Conservation (phyloP, 352 stramenopile genomes). For the Pythium plurisporium region DNA sequence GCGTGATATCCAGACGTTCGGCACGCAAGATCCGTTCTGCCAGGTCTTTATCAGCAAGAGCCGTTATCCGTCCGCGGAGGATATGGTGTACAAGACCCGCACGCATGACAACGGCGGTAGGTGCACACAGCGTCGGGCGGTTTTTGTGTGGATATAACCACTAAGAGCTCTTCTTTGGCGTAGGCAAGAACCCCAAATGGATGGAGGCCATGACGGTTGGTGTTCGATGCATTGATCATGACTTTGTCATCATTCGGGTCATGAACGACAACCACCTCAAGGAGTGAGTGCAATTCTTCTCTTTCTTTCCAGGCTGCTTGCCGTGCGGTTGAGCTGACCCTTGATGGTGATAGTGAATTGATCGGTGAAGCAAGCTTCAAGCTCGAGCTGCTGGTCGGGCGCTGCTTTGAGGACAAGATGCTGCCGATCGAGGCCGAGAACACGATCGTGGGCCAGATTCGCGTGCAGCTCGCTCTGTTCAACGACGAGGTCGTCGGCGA, state of each 20-base stretch:
- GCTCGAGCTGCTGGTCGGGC: constrained; percentile 60
- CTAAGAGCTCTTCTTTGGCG: neutral
- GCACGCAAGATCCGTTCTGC: constrained; percentile 70
- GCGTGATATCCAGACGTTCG: constrained; percentile 70
- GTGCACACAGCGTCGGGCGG: neutral
- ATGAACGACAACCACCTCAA: constrained; percentile 81
- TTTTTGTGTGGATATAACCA: neutral
- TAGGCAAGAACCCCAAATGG: constrained; percentile 74
- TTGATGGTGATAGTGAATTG: constrained; percentile 36
- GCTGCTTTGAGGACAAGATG: constrained; percentile 68
- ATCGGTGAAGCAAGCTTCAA: constrained; percentile 69
- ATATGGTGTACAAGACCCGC: constrained; percentile 66
- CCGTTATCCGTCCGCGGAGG: constrained; percentile 30
- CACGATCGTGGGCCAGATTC: constrained; percentile 72
- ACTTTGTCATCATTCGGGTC: constrained; percentile 71
- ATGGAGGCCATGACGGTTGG: constrained; percentile 57
- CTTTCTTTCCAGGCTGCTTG: too few relatives aligned
- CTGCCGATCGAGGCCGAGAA: constrained; percentile 66
- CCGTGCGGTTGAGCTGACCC: too few relatives aligned
- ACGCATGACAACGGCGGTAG: constrained; percentile 75
- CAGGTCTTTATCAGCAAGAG: constrained; percentile 62
- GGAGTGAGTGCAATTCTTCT: constrained; percentile 29
- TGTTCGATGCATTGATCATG: constrained; percentile 76
- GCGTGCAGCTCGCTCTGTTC: constrained; percentile 68
- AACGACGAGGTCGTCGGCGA: constrained; percentile 77